Evolutionary conservation across 2,329 filamentous ascomycete genomes (phyloP).

Genomic region (Pseudogymnoascus sp.): DNA sequence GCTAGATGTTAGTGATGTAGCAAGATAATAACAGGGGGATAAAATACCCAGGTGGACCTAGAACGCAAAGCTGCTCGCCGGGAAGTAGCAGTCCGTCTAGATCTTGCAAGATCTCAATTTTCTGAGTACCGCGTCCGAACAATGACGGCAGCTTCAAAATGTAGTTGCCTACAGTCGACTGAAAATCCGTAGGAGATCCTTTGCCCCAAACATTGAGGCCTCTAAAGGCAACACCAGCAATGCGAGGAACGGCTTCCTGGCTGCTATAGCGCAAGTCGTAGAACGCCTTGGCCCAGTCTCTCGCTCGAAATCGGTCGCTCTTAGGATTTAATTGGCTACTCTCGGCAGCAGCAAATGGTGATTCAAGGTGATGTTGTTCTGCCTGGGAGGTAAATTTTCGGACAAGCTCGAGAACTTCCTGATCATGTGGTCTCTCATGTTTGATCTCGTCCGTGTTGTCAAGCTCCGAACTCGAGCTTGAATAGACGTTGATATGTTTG

Average conservation of each 20-base stretch:
- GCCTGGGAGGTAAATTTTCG: neutral
- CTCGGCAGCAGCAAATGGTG: neutral
- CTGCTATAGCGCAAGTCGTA: neutral
- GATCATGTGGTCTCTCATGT: neutral
- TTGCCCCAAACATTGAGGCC: slow-evolving; percentile 20
- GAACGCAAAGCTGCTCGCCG: slow-evolving; percentile 68
- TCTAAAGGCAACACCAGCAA: slow-evolving; percentile 19
- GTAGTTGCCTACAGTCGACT: slow-evolving; percentile 22
- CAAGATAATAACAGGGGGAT: neutral
- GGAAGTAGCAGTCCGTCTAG: slow-evolving; percentile 61
- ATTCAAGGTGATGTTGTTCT: neutral
- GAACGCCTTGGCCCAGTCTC: slow-evolving; percentile 11
- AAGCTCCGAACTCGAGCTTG: neutral
- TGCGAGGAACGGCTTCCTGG: slow-evolving; percentile 14
- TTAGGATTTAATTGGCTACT: neutral
- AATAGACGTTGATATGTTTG: neutral
- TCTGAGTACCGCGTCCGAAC: slow-evolving; percentile 4
- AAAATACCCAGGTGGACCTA: slow-evolving; percentile 53
- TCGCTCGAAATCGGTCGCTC: neutral
- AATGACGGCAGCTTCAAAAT: slow-evolving; percentile 2
- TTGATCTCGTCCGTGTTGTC: neutral
- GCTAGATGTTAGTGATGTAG: slow-evolving; percentile 2
- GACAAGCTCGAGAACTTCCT: neutral
- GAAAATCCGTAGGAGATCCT: slow-evolving; percentile 21
- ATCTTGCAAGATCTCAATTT: slow-evolving; percentile 56